phyloP scores from a whole-genome alignment of 805 yeast species.

The Saccharomycopsis capsularis region DNA sequence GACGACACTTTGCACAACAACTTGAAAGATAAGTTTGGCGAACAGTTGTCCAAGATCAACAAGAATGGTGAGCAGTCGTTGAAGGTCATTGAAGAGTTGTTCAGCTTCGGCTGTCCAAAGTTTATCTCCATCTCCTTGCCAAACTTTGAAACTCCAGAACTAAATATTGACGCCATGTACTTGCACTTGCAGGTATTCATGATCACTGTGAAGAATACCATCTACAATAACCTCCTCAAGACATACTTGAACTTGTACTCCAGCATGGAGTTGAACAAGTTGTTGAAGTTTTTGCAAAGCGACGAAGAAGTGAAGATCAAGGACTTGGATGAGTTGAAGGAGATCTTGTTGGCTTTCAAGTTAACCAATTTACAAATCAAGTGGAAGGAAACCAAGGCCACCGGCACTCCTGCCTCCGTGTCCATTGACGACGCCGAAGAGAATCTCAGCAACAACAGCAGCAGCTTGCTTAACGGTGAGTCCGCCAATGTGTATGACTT shows the following conservation, averaged over 20 bases:
- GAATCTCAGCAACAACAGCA: slow-evolving; percentile 4
- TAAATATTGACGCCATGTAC: slow-evolving; percentile 34
- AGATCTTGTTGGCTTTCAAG: slow-evolving; percentile 38
- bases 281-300: slow-evolving; percentile 34
- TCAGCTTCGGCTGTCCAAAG: slow-evolving; percentile 42
- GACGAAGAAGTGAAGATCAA: slow-evolving; percentile 28
- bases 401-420: neutral
- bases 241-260: slow-evolving; percentile 41
- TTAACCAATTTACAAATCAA: slow-evolving; percentile 39
- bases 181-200: slow-evolving; percentile 39
- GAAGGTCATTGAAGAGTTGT: slow-evolving; percentile 38
- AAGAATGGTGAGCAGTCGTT: slow-evolving; percentile 38
- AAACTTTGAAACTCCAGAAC: slow-evolving; percentile 28
- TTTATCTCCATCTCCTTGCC: slow-evolving; percentile 38
- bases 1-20: slow-evolving; percentile 39
- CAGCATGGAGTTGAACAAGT: slow-evolving; percentile 37
- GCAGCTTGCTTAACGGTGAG: slow-evolving; percentile 34
- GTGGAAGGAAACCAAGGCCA: slow-evolving; percentile 32
- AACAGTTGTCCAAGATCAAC: slow-evolving; percentile 35
- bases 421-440: slow-evolving; percentile 6
- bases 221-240: slow-evolving; percentile 36
- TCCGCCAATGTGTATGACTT: slow-evolving; percentile 36
- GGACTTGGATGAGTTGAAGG: slow-evolving; percentile 32
- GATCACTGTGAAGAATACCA: slow-evolving; percentile 33
- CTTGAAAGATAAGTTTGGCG: slow-evolving; percentile 42